Percentiles rank a stretch among this genome's conserved stretches.
Conservation (phyloP, 164 flowering plant genomes). For the Berberis vulgaris region DNA sequence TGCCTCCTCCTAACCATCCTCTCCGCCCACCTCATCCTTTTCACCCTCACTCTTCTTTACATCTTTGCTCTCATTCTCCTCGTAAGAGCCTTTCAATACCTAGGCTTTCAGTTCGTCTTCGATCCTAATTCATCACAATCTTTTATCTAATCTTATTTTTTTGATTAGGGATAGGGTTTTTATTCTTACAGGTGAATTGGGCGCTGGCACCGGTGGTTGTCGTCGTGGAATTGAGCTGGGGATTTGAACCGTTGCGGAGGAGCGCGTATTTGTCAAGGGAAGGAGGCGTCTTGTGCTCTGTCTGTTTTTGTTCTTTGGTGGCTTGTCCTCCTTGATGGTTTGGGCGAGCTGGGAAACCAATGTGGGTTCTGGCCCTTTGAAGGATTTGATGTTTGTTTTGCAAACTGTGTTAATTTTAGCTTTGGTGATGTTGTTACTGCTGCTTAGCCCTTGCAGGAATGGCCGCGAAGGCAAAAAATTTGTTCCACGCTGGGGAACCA, state of each 20-base stretch:
- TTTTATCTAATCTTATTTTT: neutral
- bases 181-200: conserved; percentile 38
- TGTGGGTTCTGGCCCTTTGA: conserved; percentile 9
- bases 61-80: conserved; percentile 7
- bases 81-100: conserved; percentile 10
- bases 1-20: conserved; percentile 29
- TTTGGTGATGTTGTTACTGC: conserved; percentile 24
- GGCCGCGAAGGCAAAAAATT: too few species aligned
- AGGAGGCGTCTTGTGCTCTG: conserved; percentile 30
- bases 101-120: neutral
- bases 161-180: conserved; percentile 9
- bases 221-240: conserved; percentile 56
- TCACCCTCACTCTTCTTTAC: conserved; percentile 1
- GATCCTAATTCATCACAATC: conserved; percentile 7
- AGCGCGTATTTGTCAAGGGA: conserved; percentile 42
- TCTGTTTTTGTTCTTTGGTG: conserved; percentile 27
- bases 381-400: conserved; percentile 25
- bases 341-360: conserved; percentile 11
- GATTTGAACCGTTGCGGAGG: conserved; percentile 41
- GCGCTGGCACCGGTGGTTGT: conserved; percentile 30
- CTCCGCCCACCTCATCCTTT: conserved; percentile 7
- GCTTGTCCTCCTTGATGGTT: conserved; percentile 14
- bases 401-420: conserved; percentile 33
- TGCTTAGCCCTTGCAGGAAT: conserved; percentile 2
- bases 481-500: too few species aligned